Evolutionary conservation across 2,329 filamentous ascomycete species (phyloP), one percentile per base, ranked within the genome.

Genomic region (Venturia asperata): DNA sequence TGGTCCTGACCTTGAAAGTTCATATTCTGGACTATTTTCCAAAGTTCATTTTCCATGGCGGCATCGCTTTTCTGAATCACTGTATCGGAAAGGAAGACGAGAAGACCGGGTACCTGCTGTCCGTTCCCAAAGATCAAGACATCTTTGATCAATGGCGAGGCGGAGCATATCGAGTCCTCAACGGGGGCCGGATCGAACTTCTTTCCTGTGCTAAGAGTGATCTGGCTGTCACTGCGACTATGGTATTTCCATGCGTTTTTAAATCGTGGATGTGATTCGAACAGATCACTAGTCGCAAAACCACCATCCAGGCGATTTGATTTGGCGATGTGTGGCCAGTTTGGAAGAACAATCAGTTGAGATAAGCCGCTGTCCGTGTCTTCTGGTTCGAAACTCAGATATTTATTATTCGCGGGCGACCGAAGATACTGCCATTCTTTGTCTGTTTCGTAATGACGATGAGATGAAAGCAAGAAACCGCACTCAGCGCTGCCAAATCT

Each of bases 401-500:
- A 62, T 1, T 72, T 55, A 21, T 71, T 73, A n/a, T 72, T 71
- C 0, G 74, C 70, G 7, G 52, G 52, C 15, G 37, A 15, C 11
- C 85, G 78, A 1, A 88, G 76, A 67, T 83, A 87, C 67, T 87
- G 80, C 85, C 85, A 89, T 1, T 82, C 81, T n/a, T 74, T 78
- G 65, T 88, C 85, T 0, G 67, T 71, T 0, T 65, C 66, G 65
- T 83, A 88, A 30, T 84, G 74, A 27, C 85, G 79, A 70, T 84
- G 79, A 0, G 86, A 88, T 3, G 83, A 86, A 70, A 88, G 77
- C 17, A 88, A 71, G 67, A 88, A 88, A 0, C 86, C 85, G 65
- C 85, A 88, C 70, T 89, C 86, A 10, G 85, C 83, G 69, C 85
- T 88, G 1, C 86, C 86, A 71, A 85, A 87, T 49, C 86, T 77